A percentile compares a stretch with the other conserved stretches of the same genome.
phyloP scores from a whole-genome alignment of 208 protist genomes.

The Leishmania braziliensis region DNA sequence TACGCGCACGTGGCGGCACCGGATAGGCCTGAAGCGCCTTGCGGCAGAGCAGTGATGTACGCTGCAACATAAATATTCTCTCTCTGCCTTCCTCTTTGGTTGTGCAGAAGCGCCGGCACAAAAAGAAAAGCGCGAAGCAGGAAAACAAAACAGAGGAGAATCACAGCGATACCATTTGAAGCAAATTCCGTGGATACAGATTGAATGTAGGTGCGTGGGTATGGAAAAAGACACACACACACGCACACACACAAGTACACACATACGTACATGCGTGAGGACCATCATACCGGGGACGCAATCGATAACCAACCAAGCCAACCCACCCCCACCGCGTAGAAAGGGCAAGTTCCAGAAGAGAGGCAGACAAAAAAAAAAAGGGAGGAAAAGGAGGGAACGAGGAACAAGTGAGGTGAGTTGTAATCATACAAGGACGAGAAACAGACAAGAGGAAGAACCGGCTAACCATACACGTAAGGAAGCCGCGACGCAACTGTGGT shows the following conservation, averaged over 20 bases:
- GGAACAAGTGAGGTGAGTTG: neutral
- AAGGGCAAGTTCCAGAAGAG: neutral
- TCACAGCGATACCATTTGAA: neutral
- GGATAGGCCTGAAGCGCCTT: constrained; percentile 82
- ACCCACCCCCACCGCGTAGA: neutral
- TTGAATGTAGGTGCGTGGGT: neutral
- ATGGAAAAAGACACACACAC: neutral
- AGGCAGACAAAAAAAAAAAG: neutral
- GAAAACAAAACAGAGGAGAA: neutral
- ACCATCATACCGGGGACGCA: neutral
- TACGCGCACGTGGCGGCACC: constrained; percentile 70
- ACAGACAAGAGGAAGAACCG: neutral
- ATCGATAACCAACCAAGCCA: neutral
- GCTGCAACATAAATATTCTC: constrained; percentile 44
- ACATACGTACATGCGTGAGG: neutral
- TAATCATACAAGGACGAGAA: neutral
- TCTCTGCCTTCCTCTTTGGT: neutral
- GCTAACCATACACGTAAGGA: neutral
- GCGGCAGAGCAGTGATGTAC: constrained; percentile 42
- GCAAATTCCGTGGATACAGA: neutral
- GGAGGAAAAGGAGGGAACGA: neutral
- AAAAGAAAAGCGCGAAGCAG: neutral
- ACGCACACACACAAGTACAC: neutral
- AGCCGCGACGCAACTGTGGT: neutral
- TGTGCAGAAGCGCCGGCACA: neutral